These are phyloP conservation scores for Pythium periplocum DNA, from an alignment of 352 stramenopile species.

Conservation along the genomic window DNA sequence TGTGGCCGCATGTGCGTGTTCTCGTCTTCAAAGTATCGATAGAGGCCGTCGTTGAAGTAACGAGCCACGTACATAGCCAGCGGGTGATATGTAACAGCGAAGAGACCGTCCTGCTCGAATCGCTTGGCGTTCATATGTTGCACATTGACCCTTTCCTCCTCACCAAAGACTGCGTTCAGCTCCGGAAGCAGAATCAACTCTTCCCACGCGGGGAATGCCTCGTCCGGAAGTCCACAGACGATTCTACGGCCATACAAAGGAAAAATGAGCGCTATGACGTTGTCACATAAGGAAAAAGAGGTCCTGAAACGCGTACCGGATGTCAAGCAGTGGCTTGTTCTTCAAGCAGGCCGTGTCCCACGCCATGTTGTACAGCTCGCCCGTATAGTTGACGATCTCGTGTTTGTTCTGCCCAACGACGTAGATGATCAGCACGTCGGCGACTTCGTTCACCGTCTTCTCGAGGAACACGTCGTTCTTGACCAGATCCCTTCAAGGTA, in stretches of 20 bases:
- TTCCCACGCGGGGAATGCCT: conserved; percentile 34
- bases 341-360: conserved; percentile 60
- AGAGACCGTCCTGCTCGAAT: conserved; percentile 46
- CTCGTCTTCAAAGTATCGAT: conserved; percentile 72
- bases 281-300: neutral
- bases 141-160: conserved; percentile 54
- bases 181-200: conserved; percentile 58
- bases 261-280: conserved; percentile 1
- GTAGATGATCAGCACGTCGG: conserved; percentile 46
- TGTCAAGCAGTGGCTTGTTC: conserved; percentile 52
- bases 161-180: conserved; percentile 61
- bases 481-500: conserved; percentile 1
- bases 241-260: neutral
- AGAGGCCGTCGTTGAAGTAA: conserved; percentile 39
- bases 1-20: conserved; percentile 45
- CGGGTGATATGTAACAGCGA: conserved; percentile 60
- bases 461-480: conserved; percentile 48
- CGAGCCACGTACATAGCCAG: conserved; percentile 45
- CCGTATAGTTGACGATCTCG: conserved; percentile 65
- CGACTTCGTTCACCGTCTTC: conserved; percentile 38
- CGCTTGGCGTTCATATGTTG: conserved; percentile 60
- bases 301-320: conserved; percentile 7
- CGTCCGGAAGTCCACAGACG: neutral
- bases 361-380: conserved; percentile 55
- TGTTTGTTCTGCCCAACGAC: conserved; percentile 43